These are phyloP conservation scores for Citrus sp. DNA, from an alignment of 345 rosid species.

Conservation along the genomic window DNA sequence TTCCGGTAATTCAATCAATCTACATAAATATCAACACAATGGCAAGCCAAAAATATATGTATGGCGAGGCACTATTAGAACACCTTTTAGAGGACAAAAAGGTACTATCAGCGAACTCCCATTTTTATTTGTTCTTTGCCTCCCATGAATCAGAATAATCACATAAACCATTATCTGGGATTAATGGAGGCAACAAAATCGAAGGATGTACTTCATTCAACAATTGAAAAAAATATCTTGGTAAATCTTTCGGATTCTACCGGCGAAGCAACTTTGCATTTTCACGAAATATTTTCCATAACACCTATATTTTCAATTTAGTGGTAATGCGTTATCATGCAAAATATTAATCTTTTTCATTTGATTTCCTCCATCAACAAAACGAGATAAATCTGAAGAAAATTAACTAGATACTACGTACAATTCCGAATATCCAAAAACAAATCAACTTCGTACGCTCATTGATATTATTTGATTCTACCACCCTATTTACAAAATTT, in stretches of 20 bases:
- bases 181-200: conserved; percentile 14
- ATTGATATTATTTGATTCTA: not conserved
- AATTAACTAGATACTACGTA: not conserved
- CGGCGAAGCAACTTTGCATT: not conserved
- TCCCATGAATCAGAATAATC: conserved; percentile 38
- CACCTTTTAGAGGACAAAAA: conserved; percentile 7
- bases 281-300: not conserved
- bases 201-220: not conserved
- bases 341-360: not conserved
- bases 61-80: conserved; percentile 22
- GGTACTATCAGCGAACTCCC: conserved; percentile 28
- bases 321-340: not conserved
- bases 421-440: not conserved
- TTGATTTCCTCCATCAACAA: not conserved
- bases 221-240: not conserved
- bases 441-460: not conserved
- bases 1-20: not conserved
- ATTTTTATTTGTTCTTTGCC: conserved; percentile 16
- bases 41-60: not conserved
- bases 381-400: not conserved
- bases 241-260: not conserved
- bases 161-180: conserved; percentile 27
- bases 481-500: not conserved
- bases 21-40: not conserved
- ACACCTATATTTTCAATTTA: not conserved